A percentile compares a stretch with the other conserved stretches of the same genome.
phyloP scores from a whole-genome alignment of 768 basidiomycete genomes.

The Phaffia australis region DNA sequence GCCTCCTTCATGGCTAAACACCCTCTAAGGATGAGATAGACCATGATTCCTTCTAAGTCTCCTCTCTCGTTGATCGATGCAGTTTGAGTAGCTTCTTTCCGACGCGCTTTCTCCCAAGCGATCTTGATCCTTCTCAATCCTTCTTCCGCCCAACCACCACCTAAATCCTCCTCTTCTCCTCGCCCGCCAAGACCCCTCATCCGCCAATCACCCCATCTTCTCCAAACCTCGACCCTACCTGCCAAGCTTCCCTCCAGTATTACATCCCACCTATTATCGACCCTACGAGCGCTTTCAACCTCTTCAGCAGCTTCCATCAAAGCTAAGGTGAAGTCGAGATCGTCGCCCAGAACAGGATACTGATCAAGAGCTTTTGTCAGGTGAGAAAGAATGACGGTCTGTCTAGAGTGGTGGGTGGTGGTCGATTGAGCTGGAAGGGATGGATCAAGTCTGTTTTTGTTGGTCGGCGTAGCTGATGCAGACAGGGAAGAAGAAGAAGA shows the following conservation, averaged over 20 bases:
- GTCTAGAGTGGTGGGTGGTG: slow-evolving; percentile 21
- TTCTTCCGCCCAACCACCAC: slow-evolving; percentile 33
- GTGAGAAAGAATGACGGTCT: slow-evolving; percentile 38
- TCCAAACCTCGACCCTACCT: slow-evolving; percentile 15
- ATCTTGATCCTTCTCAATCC: slow-evolving; percentile 27
- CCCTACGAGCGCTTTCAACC: slow-evolving; percentile 33
- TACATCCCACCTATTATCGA: slow-evolving; percentile 35
- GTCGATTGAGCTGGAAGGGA: slow-evolving; percentile 16
- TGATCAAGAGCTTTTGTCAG: slow-evolving; percentile 35
- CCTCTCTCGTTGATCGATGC: slow-evolving; percentile 14
- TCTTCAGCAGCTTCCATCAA: slow-evolving; percentile 35
- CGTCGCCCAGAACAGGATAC: slow-evolving; percentile 27
- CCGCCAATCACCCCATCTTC: slow-evolving; percentile 22
- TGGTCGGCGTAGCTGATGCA: slow-evolving; percentile 24
- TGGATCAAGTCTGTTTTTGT: slow-evolving; percentile 6
- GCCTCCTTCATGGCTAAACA: slow-evolving; percentile 38
- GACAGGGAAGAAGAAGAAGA: slow-evolving; percentile 24
- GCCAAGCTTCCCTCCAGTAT: slow-evolving; percentile 29
- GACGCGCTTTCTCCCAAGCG: slow-evolving; percentile 32
- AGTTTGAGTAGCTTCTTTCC: slow-evolving; percentile 24
- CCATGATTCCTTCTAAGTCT: slow-evolving; percentile 34
- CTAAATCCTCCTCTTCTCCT: slow-evolving; percentile 32
- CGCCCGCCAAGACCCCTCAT: slow-evolving; percentile 21
- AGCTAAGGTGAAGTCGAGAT: slow-evolving; percentile 34
- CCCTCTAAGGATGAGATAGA: slow-evolving; percentile 38